A percentile compares a stretch with the other conserved stretches of the same genome.
Evolutionary conservation across 2,329 filamentous ascomycete species (phyloP).

Genomic region (Leptodontidium sp.): DNA sequence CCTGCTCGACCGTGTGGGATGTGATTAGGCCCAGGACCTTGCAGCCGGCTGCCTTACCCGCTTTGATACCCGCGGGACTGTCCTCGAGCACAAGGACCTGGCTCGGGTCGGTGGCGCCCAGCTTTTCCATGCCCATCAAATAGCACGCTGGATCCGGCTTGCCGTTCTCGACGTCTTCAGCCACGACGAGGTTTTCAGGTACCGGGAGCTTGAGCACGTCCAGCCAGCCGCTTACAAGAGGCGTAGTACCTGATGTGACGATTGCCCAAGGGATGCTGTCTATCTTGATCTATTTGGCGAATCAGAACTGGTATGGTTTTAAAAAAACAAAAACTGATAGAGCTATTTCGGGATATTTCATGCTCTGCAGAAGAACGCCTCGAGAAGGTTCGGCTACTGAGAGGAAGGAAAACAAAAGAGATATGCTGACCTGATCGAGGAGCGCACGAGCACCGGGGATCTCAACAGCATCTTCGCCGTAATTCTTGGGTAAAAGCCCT

Average conservation of each 20-base stretch:
- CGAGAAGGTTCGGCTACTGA: not conserved
- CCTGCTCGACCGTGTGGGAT: constrained; percentile 67
- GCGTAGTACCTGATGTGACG: constrained; percentile 76
- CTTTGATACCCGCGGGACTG: constrained; percentile 69
- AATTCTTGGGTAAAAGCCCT: constrained; percentile 76
- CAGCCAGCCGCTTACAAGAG: constrained; percentile 77
- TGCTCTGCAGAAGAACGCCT: not conserved
- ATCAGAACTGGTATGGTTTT: not conserved
- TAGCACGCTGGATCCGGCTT: constrained; percentile 84
- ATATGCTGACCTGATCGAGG: constrained; percentile 56
- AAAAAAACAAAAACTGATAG: not conserved
- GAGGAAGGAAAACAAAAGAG: not conserved
- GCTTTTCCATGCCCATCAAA: constrained; percentile 68
- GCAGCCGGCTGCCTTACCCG: constrained; percentile 76
- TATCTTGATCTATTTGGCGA: constrained; percentile 59
- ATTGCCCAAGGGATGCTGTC: constrained; percentile 76
- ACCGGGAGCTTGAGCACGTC: constrained; percentile 69
- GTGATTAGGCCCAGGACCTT: constrained; percentile 72
- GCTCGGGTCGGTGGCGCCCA: constrained; percentile 54
- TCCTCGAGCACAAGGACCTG: constrained; percentile 72
- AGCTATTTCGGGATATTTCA: too few species aligned
- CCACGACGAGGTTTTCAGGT: constrained; percentile 74
- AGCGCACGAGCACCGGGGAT: constrained; percentile 83
- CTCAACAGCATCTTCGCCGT: constrained; percentile 81
- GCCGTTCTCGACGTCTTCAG: constrained; percentile 77